Percentiles rank a stretch among this genome's conserved stretches.
These are phyloP conservation scores for Symbiodinium pilosum DNA, from an alignment of 73 alveolate genomes.

Conservation along the genomic window DNA sequence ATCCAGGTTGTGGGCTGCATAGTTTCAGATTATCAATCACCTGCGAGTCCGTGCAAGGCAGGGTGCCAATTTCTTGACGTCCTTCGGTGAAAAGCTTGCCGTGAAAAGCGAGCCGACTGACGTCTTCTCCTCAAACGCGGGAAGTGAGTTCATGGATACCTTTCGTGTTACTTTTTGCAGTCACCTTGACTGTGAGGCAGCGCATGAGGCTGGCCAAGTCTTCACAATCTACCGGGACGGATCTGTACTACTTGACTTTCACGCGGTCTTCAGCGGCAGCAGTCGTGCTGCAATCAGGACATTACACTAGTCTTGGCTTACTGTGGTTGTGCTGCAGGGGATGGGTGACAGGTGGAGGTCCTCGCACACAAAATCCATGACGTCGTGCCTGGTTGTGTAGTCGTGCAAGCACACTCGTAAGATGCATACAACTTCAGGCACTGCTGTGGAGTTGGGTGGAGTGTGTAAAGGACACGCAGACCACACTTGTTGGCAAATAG, in stretches of 20 bases:
- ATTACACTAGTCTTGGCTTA: too few species aligned
- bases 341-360: too few species aligned
- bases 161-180: not conserved
- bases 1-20: too few species aligned
- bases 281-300: conserved; percentile 16
- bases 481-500: too few species aligned
- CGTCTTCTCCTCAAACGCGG: not conserved
- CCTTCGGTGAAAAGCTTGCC: conserved; percentile 62
- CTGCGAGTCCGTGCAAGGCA: not conserved
- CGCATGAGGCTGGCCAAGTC: conserved; percentile 13
- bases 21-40: too few species aligned
- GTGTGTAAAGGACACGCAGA: too few species aligned
- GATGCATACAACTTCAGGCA: too few species aligned
- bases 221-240: not conserved
- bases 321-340: too few species aligned
- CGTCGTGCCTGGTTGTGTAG: too few species aligned
- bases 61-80: conserved; percentile 62
- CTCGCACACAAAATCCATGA: too few species aligned
- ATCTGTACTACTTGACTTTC: not conserved
- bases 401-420: too few species aligned
- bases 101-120: conserved; percentile 85
- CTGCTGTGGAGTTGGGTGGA: too few species aligned
- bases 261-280: not conserved
- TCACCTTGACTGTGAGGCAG: not conserved
- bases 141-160: not conserved